These are phyloP conservation scores for Capronia epimyces DNA, from an alignment of 2,329 filamentous ascomycete genomes.

Conservation along the genomic window DNA sequence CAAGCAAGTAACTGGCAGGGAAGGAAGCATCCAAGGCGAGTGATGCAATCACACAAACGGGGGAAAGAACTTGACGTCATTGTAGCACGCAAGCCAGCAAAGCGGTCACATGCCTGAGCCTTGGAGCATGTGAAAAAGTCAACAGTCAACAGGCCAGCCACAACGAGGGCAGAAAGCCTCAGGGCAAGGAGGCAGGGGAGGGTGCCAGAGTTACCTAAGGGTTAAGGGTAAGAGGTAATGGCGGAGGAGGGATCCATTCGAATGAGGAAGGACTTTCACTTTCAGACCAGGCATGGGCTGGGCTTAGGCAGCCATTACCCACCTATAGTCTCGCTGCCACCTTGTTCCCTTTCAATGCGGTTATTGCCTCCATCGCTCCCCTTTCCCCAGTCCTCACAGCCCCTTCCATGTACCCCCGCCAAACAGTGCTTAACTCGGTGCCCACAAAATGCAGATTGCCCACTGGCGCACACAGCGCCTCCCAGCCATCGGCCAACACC, in stretches of 20 bases:
- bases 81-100: not conserved
- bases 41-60: slow-evolving; percentile 1
- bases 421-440: slow-evolving; percentile 49
- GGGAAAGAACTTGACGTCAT: slow-evolving; percentile 4
- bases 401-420: slow-evolving; percentile 58
- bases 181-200: no score
- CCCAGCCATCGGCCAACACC: slow-evolving; percentile 34
- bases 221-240: no score
- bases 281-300: no score
- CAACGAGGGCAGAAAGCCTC: no score
- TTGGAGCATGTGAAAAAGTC: slow-evolving; percentile 1
- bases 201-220: no score
- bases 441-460: slow-evolving; percentile 51
- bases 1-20: not conserved
- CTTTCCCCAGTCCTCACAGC: slow-evolving; percentile 48
- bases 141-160: no score
- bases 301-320: no score
- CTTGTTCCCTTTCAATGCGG: slow-evolving; percentile 36
- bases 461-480: slow-evolving; percentile 35
- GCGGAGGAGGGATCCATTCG: no score
- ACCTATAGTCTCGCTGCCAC: slow-evolving; percentile 12
- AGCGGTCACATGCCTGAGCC: not conserved
- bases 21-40: not conserved
- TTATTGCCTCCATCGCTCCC: slow-evolving; percentile 37
- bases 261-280: no score